Base-by-base conservation (phyloP, 73 alveolate species). In the Tetrahymena borealis region DNA sequence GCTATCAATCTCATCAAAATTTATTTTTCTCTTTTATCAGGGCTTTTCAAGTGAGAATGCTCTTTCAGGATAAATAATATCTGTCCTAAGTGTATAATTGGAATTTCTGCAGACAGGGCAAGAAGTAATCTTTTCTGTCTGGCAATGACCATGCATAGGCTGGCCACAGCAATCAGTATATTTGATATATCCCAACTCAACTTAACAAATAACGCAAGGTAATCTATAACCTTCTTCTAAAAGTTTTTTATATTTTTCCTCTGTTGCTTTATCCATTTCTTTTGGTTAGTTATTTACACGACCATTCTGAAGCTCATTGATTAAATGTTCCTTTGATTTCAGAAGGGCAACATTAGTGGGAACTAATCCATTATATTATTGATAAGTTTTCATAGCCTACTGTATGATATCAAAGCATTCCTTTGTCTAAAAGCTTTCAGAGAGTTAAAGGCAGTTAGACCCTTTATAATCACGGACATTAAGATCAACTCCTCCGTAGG, bases 191-290 rank as follows among this genome's bases (percentile, higher is more conserved):
- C 85, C 85, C 10, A 60, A 60, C 85, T 60, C 85, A n/a, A 60
- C 85, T 60, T 60, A 16, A 18, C 85, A 60, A 7, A 60, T 60
- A 60, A 60, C 85, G 35, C 85, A 60, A 15, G 85, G 85, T 9
- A 60, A 60, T n/a, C 85, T 60, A 60, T 60, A 60, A n/a, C 85
- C 85, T n/a, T 60, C 85, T 60, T 60, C 85, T 60, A 60, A 60
- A 60, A 60, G 85, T 28, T 60, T 60, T 60, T 60, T 60, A 60
- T 60, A 60, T 60, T 60, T 60, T 60, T 60, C 7, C 28, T 60
- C 85, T 1, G 85, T 60, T 60, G 33, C 85, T 60, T 60, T 60
- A 60, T 60, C 85, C 85, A 60, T 60, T 60, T 60, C 85, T 18
- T 60, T 60, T n/a, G 85, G 85, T 18, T 40, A 40, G 11, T 60